phyloP scores from a whole-genome alignment of 2,329 filamentous ascomycete species.

The Claviceps paspali region DNA sequence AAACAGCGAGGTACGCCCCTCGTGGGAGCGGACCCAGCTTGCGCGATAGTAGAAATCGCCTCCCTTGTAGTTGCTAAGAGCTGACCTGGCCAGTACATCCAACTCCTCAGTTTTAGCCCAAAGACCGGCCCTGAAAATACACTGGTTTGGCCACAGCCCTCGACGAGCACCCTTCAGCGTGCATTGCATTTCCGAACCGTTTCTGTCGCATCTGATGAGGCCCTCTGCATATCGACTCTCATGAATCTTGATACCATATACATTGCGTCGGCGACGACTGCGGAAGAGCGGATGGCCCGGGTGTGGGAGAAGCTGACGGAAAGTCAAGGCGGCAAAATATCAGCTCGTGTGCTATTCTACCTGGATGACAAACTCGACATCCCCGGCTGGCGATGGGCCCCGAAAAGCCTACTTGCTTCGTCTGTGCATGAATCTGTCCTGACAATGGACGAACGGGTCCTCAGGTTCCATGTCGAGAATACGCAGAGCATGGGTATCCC shows the following conservation, averaged over 20 bases:
- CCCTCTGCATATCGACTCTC: slow-evolving; percentile 16
- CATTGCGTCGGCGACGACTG: slow-evolving; percentile 6
- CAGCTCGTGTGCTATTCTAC: slow-evolving; percentile 11
- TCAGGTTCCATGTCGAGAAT: slow-evolving; percentile 5
- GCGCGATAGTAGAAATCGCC: neutral
- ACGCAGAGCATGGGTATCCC: slow-evolving; percentile 5
- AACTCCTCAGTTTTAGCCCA: slow-evolving; percentile 7
- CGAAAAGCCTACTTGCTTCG: slow-evolving; percentile 10
- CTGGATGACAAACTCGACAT: slow-evolving; percentile 10
- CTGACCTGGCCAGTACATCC: slow-evolving; percentile 7
- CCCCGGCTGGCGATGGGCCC: slow-evolving; percentile 15
- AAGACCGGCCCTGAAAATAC: slow-evolving; percentile 4
- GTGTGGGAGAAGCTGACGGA: slow-evolving; percentile 11
- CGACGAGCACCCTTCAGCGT: slow-evolving; percentile 10
- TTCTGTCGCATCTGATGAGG: slow-evolving; percentile 15
- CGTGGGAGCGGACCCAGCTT: neutral
- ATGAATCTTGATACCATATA: slow-evolving; percentile 11
- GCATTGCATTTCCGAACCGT: slow-evolving; percentile 15
- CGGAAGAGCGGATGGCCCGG: slow-evolving; percentile 10
- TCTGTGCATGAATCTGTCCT: slow-evolving; percentile 8
- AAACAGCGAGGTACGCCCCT: slow-evolving; percentile 7
- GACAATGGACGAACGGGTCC: slow-evolving; percentile 7
- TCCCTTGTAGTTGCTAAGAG: neutral
- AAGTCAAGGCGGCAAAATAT: slow-evolving; percentile 8
- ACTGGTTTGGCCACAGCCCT: slow-evolving; percentile 2